Conservation (phyloP, 768 basidiomycete species). For the Suillus discolor region DNA sequence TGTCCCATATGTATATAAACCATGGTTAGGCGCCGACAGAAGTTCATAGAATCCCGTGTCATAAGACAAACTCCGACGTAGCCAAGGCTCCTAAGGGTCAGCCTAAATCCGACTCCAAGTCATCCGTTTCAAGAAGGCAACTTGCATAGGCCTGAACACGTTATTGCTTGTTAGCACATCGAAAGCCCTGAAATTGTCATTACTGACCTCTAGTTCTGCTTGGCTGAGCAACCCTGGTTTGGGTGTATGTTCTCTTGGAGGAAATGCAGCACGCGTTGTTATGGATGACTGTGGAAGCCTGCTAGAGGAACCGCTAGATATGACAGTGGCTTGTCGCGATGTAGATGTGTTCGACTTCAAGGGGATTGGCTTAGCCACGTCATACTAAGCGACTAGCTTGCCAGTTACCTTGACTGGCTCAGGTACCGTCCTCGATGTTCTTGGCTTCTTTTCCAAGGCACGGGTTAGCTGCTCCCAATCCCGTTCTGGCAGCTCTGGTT, state of each 20-base stretch:
- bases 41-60: neutral
- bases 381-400: neutral
- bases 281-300: neutral
- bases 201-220: slow-evolving; percentile 27
- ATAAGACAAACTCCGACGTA: neutral
- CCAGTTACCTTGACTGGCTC: neutral
- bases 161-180: neutral
- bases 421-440: neutral
- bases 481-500: slow-evolving; percentile 46
- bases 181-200: too few relatives aligned
- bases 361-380: neutral
- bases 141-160: slow-evolving; percentile 32
- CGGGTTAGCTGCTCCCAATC: slow-evolving; percentile 52
- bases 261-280: neutral
- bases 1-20: neutral
- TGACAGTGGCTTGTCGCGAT: neutral
- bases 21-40: neutral
- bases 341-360: neutral
- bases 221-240: slow-evolving; percentile 2
- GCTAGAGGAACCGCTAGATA: neutral
- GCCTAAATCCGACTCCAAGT: slow-evolving; percentile 32
- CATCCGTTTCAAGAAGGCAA: slow-evolving; percentile 35
- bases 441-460: neutral
- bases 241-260: neutral
- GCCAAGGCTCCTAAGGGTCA: slow-evolving; percentile 5